These are phyloP conservation scores for Diplodia scrobiculata DNA, from an alignment of 2,329 filamentous ascomycete species.

Conservation along the genomic window DNA sequence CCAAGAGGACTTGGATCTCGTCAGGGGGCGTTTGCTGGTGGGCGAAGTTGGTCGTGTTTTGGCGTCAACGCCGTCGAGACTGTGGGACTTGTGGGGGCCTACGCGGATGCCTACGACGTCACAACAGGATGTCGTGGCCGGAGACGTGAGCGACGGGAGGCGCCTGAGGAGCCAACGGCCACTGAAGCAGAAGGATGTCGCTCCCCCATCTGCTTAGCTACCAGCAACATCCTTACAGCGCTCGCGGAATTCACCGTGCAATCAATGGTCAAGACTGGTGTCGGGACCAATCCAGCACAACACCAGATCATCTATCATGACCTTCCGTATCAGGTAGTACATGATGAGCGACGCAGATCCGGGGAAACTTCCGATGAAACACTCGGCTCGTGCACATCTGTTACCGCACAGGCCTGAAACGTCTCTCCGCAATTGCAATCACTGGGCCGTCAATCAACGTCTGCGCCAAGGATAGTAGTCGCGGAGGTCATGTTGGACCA, in stretches of 20 bases:
- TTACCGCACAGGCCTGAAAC: background rate
- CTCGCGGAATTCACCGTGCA: background rate
- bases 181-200: background rate
- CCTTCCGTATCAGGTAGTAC: slow-evolving; percentile 13
- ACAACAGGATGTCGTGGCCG: background rate
- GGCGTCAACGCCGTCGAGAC: background rate
- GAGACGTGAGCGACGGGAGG: no score
- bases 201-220: background rate
- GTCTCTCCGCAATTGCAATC: background rate
- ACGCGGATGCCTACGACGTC: no score
- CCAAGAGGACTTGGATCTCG: background rate
- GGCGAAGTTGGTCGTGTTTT: background rate
- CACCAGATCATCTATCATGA: slow-evolving; percentile 1
- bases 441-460: background rate
- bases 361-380: slow-evolving; percentile 6
- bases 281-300: background rate
- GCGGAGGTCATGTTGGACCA: background rate
- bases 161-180: background rate
- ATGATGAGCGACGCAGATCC: slow-evolving; percentile 11
- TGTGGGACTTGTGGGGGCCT: no score
- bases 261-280: background rate
- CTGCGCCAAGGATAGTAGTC: background rate
- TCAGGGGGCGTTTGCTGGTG: background rate
- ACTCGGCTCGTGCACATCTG: background rate
- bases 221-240: background rate